Base-by-base conservation (phyloP, 352 stramenopile genomes). In the Elongisporangium anandrum region DNA sequence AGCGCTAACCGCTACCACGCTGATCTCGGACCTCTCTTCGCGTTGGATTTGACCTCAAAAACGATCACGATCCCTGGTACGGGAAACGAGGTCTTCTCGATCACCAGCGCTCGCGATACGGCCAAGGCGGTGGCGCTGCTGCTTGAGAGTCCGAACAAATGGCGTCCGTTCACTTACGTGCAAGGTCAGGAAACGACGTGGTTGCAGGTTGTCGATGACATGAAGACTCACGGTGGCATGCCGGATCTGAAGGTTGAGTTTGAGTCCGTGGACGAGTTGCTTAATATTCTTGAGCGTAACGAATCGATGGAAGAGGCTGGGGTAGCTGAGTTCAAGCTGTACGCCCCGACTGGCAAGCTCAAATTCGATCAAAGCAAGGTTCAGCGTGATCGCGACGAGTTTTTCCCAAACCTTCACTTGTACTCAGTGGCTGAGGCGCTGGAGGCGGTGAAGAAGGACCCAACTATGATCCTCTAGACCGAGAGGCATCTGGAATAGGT, bases 151-250 rank as follows among this genome's bases (percentile, higher is more conserved):
- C 8, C 29, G 19, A 61, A 56, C 52, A 74, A 67, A 54, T 81
- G 69, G 69, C 63, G 59, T 45, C 57, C 29, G 1, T 70, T 67
- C 54, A 74, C 63, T 9, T 70, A 69, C 50, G 16, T 79, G 2
- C 69, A 75, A 58, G 70, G 62, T n/a, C 57, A 65, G 52, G 34
- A 74, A 58, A 73, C 63, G 38, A 73, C 73, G 50, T 78, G 64
- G 69, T 29, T 71, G 17, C 9, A 74, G n/a, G 2, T 77, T 4
- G 72, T 59, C 0, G 62, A 77, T 26, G 2, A 53, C 9, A 24
- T 77, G 26, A 70, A 68, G 41, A 67, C 54, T 15, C 39, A 24
- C 13, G 63, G 61, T 6, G 60, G 60, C 4, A 39, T 72, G 19
- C 21, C 56, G 15, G 60, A 75, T 10, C 54, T 77, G 7, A 64